These are phyloP conservation scores for Pleurotus pulmonarius DNA, from an alignment of 768 basidiomycete genomes.

Conservation along the genomic window DNA sequence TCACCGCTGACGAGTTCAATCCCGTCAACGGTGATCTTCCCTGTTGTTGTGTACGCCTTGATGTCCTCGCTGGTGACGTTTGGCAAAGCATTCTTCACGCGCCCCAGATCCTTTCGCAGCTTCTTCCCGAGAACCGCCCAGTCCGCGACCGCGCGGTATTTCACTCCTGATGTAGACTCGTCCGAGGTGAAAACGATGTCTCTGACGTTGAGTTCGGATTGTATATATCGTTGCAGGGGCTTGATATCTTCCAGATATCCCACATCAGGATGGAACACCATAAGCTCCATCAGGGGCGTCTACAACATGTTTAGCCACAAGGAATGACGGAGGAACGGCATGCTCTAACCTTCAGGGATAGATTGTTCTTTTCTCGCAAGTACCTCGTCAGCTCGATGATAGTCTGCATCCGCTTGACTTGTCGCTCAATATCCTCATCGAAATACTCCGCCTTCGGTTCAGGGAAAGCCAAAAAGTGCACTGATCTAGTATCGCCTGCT, in stretches of 20 bases:
- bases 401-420: conserved; percentile 91
- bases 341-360: conserved; percentile 78
- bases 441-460: conserved; percentile 93
- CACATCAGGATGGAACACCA: conserved; percentile 88
- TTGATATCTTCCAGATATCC: conserved; percentile 84
- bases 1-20: conserved; percentile 91
- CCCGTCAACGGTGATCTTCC: conserved; percentile 82
- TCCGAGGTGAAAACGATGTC: conserved; percentile 87
- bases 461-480: conserved; percentile 96
- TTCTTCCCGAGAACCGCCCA: conserved; percentile 94
- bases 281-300: conserved; percentile 89
- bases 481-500: conserved; percentile 78
- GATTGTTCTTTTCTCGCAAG: conserved; percentile 80
- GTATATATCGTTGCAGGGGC: conserved; percentile 82
- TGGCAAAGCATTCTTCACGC: conserved; percentile 87
- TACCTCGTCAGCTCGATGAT: conserved; percentile 91
- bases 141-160: conserved; percentile 90
- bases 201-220: conserved; percentile 94
- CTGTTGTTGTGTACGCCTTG: conserved; percentile 69
- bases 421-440: conserved; percentile 87
- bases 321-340: conserved; percentile 1
- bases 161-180: conserved; percentile 80
- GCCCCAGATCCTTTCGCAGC: conserved; percentile 85
- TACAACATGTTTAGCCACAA: conserved; percentile 24
- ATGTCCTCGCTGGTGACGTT: conserved; percentile 77